A percentile compares a stretch with the other conserved stretches of the same genome.
Conservation (phyloP, 192 early-diverging fungal genomes). For the Backusella westeae region DNA sequence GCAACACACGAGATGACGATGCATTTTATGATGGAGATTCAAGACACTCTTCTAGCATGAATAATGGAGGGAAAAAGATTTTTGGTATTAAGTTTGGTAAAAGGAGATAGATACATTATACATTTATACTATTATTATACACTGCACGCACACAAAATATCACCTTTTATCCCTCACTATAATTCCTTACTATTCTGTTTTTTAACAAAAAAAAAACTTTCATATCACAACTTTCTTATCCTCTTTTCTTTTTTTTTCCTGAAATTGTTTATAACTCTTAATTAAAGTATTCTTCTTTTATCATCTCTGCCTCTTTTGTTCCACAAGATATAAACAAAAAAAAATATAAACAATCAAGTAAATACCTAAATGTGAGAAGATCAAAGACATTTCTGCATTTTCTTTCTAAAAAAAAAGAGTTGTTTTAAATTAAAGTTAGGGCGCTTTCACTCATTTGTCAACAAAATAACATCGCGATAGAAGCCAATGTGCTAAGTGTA, state of each 20-base stretch:
- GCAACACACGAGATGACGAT: constrained; percentile 17
- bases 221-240: neutral
- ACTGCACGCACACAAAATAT: neutral
- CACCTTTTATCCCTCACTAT: neutral
- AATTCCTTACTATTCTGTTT: neutral
- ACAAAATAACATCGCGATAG: no score
- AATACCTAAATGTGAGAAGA: neutral
- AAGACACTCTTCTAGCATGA: constrained; percentile 17
- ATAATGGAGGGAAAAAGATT: neutral
- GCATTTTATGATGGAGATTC: constrained; percentile 28
- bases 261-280: constrained; percentile 8
- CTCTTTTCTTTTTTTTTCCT: neutral
- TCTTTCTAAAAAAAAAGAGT: constrained; percentile 43
- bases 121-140: neutral
- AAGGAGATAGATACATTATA: neutral
- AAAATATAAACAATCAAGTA: neutral
- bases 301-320: neutral
- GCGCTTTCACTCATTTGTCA: constrained; percentile 5
- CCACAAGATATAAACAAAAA: neutral
- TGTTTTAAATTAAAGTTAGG: constrained; percentile 42
- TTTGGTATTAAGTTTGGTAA: constrained; percentile 31
- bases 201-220: neutral
- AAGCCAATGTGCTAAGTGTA: no score
- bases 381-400: neutral
- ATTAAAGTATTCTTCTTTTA: constrained; percentile 14